phyloP scores from a whole-genome alignment of 2,329 filamentous ascomycete genomes.

The Aspergillus sp. region DNA sequence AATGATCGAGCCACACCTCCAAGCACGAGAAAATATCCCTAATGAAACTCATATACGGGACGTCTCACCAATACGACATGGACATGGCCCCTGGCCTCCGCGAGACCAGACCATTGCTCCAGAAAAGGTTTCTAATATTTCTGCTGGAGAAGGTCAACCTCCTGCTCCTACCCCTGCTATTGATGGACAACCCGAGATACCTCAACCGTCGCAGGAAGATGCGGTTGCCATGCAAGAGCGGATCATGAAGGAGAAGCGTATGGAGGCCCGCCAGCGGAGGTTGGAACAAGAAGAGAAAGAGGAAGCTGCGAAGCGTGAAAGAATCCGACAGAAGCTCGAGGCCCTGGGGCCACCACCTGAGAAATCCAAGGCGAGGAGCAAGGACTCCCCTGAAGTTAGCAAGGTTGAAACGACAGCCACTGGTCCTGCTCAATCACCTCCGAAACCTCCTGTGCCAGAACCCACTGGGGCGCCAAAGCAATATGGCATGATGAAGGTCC shows the following conservation, averaged over 20 bases:
- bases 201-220: slow-evolving; percentile 34
- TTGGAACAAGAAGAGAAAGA: slow-evolving; percentile 56
- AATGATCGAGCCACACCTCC: slow-evolving; percentile 32
- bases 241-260: slow-evolving; percentile 60
- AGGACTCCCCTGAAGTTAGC: slow-evolving; percentile 27
- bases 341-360: slow-evolving; percentile 50
- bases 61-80: slow-evolving; percentile 24
- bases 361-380: slow-evolving; percentile 31
- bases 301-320: slow-evolving; percentile 58
- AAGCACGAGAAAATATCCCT: slow-evolving; percentile 26
- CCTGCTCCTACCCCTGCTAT: slow-evolving; percentile 11
- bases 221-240: slow-evolving; percentile 57
- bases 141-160: slow-evolving; percentile 20
- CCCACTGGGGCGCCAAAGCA: slow-evolving; percentile 58
- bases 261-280: slow-evolving; percentile 55
- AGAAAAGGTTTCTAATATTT: slow-evolving; percentile 24
- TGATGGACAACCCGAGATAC: slow-evolving; percentile 19
- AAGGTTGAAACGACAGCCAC: slow-evolving; percentile 26
- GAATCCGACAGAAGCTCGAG: slow-evolving; percentile 57
- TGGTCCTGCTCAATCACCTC: slow-evolving; percentile 50
- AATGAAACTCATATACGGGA: slow-evolving; percentile 24
- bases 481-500: slow-evolving; percentile 63
- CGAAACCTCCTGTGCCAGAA: slow-evolving; percentile 59
- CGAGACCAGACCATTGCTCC: slow-evolving; percentile 29
- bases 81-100: slow-evolving; percentile 28